Conservation (phyloP, 139 green algal genomes). For the Chlorella sp. region DNA sequence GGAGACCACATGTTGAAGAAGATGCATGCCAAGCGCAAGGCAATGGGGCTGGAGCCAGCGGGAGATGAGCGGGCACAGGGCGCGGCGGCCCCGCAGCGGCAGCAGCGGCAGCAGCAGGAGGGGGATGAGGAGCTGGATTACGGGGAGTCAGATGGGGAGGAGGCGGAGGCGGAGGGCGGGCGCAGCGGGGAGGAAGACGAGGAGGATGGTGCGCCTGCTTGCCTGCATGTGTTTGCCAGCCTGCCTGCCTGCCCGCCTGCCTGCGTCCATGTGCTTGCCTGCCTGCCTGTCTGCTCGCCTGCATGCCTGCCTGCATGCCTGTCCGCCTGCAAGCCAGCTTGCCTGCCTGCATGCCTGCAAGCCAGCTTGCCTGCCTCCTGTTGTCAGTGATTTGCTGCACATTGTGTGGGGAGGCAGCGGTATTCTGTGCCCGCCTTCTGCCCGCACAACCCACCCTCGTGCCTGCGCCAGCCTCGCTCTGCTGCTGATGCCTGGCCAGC, state of each 20-base stretch:
- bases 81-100: background rate
- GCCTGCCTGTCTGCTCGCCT: no score
- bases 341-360: background rate
- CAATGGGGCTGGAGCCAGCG: background rate
- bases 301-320: no score
- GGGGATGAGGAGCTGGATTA: slow-evolving; percentile 7
- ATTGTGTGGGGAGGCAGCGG: no score
- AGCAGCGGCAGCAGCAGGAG: background rate
- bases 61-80: background rate
- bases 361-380: no score
- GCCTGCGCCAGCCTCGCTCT: background rate
- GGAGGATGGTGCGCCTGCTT: slow-evolving; percentile 11
- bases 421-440: background rate
- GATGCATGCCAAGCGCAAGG: slow-evolving; percentile 31
- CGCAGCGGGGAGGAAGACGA: slow-evolving; percentile 2
- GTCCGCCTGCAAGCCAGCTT: no score
- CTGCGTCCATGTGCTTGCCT: no score
- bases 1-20: slow-evolving; percentile 44
- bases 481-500: background rate
- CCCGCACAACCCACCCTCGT: background rate
- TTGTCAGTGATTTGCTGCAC: no score
- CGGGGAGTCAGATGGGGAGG: no score
- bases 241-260: background rate
- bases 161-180: background rate
- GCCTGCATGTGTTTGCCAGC: background rate